Conservation (phyloP, 2,329 filamentous ascomycete species). For the Boeremia exigua region DNA sequence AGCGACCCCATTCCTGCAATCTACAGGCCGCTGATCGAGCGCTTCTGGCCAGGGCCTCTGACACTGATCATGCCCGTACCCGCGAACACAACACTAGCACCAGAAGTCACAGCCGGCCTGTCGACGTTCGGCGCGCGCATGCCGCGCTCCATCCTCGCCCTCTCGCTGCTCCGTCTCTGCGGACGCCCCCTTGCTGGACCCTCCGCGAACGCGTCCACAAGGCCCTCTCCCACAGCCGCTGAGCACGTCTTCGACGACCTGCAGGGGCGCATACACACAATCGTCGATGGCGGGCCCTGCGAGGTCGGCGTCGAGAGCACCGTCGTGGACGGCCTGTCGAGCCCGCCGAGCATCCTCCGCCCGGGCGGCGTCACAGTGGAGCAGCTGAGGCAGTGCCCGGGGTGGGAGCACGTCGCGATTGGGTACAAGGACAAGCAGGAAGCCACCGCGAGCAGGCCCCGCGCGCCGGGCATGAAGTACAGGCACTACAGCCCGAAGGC, state of each 20-base stretch:
- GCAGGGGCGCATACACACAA: constrained; percentile 78
- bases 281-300: constrained; percentile 87
- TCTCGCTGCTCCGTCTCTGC: constrained; percentile 81
- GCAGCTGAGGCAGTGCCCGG: constrained; percentile 72
- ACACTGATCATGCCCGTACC: constrained; percentile 88
- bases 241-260: constrained; percentile 89
- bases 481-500: constrained; percentile 96
- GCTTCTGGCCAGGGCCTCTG: constrained; percentile 93
- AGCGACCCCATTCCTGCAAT: constrained; percentile 68
- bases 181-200: constrained; percentile 85
- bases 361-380: constrained; percentile 89
- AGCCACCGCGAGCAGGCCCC: constrained; percentile 65
- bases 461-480: constrained; percentile 98
- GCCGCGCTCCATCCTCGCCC: constrained; percentile 82
- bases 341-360: constrained; percentile 80
- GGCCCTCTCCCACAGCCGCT: constrained; percentile 88
- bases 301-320: constrained; percentile 94
- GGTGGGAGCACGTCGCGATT: constrained; percentile 80
- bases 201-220: constrained; percentile 92
- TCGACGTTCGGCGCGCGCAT: constrained; percentile 88
- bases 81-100: constrained; percentile 71
- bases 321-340: constrained; percentile 86
- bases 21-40: constrained; percentile 77
- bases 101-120: constrained; percentile 90
- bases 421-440: constrained; percentile 80